Evolutionary conservation across 2,329 filamentous ascomycete species (phyloP), one percentile per base, ranked within the genome.

Genomic region (Aspergillus carbonarius): DNA sequence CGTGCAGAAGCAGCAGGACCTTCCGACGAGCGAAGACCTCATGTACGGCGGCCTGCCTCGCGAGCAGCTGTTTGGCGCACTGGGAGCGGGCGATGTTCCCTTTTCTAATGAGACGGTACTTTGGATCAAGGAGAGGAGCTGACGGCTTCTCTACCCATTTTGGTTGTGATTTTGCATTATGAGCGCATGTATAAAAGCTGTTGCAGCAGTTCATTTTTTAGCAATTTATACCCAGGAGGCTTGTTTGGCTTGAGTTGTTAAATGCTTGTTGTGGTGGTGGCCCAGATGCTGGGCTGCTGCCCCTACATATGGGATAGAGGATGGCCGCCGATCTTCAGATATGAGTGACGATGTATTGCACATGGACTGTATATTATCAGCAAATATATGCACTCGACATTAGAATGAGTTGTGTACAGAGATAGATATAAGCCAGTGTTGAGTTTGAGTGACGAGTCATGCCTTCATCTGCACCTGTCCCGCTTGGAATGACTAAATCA

Each of bases 31-130:
- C 12, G 76, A 81, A 13, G 80, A 82, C 63, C 64, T 76, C 8
- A 64, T 81, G 34, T 81, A 81, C 57, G 71, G 62, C 3, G 76
- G 69, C 17, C 61, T 65, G 60, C 67, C 67, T 30, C 69, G 60
- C 25, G 65, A 65, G 56, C 64, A 49, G 30, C 68, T 66, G 51
- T 75, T 72, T 52, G 64, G 64, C 47, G 71, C 72, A 13, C 60
- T 76, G 50, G 70, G 73, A 6, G 61, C 68, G 30, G 68, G 67
- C n/a, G 68, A 69, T 49, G 58, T 60, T 12, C 53, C 65, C 7
- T 65, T 67, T 6, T 55, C 67, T 7, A 63, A 68, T n/a, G 63
- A 64, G 4, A 65, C 60, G 17, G 66, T 74, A 12, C 59, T 68
- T 30, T 71, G 71, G 69, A 63, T 74, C 49, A 65, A 59, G 23